Percentiles rank a stretch among this genome's conserved stretches.
Evolutionary conservation across 1,284 basidiomycete genomes (phyloP).

Genomic region (Nidula niveotomentosa): DNA sequence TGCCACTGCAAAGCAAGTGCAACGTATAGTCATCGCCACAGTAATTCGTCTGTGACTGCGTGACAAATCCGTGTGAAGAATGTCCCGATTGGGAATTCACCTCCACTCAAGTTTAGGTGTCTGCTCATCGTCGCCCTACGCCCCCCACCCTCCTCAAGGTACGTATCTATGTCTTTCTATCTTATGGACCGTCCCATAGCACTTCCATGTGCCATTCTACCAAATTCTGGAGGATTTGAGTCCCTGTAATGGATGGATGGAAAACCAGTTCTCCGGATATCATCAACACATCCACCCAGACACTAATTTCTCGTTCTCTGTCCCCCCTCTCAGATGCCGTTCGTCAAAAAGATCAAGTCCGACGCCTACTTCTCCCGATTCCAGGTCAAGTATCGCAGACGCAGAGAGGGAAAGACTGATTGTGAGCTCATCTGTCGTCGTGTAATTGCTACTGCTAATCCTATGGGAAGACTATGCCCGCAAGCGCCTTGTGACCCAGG

Average conservation of each 20-base stretch:
- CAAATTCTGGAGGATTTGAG: neutral
- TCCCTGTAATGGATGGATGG: conserved; percentile 26
- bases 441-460: neutral
- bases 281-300: conserved; percentile 2
- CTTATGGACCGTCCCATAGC: neutral
- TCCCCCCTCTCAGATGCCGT: conserved; percentile 65
- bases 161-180: conserved; percentile 22
- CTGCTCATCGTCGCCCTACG: conserved; percentile 32
- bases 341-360: conserved; percentile 87
- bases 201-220: neutral
- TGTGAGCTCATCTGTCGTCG: conserved; percentile 48
- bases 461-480: conserved; percentile 84
- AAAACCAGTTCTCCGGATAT: conserved; percentile 30
- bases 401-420: conserved; percentile 98
- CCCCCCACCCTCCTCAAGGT: conserved; percentile 56
- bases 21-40: too few species aligned
- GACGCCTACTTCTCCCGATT: conserved; percentile 97
- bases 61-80: conserved; percentile 13
- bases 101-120: conserved; percentile 3
- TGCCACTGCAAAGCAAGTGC: too few species aligned
- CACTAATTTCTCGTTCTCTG: conserved; percentile 13
- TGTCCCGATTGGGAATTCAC: conserved; percentile 12
- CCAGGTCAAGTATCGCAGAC: conserved; percentile 96
- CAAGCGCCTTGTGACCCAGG: conserved; percentile 94
- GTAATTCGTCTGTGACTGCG: neutral